Conservation (phyloP, 306 rosid species). For the Lathyrus sativus region DNA sequence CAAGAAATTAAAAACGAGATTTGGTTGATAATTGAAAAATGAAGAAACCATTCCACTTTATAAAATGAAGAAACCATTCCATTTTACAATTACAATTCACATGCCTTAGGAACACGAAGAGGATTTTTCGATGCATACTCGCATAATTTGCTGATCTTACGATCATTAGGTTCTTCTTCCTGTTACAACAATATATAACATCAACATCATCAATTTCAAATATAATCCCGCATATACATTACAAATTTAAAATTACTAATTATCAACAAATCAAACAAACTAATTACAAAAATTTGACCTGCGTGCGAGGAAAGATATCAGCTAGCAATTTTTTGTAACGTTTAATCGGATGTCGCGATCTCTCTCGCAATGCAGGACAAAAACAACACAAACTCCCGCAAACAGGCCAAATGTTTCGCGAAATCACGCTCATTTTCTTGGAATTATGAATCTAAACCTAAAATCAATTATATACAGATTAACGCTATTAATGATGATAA, state of each 20-base stretch:
- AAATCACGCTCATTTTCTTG: constrained; percentile 59
- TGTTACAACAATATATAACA: constrained; percentile 37
- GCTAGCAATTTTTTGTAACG: constrained; percentile 79
- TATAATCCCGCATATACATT: background rate
- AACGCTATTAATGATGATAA: background rate
- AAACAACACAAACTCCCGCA: constrained; percentile 81
- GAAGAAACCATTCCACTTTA: background rate
- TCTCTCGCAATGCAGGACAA: constrained; percentile 73
- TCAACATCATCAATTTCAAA: background rate
- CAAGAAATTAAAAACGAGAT: background rate
- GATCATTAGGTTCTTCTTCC: constrained; percentile 86
- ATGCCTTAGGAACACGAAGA: constrained; percentile 85
- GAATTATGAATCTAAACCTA: background rate
- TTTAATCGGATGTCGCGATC: constrained; percentile 83
- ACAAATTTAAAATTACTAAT: background rate
- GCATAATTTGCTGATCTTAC: constrained; percentile 74
- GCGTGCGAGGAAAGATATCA: constrained; percentile 75
- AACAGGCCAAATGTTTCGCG: constrained; percentile 72
- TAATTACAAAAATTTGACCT: constrained; percentile 30
- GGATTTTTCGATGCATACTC: constrained; percentile 85
- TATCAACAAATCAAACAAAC: background rate
- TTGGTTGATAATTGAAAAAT: no score
- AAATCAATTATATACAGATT: background rate
- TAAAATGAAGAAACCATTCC: background rate
- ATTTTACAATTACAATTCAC: background rate